Conservation (phyloP, 1,284 basidiomycete species). For the Xerocomus nothofagi region DNA sequence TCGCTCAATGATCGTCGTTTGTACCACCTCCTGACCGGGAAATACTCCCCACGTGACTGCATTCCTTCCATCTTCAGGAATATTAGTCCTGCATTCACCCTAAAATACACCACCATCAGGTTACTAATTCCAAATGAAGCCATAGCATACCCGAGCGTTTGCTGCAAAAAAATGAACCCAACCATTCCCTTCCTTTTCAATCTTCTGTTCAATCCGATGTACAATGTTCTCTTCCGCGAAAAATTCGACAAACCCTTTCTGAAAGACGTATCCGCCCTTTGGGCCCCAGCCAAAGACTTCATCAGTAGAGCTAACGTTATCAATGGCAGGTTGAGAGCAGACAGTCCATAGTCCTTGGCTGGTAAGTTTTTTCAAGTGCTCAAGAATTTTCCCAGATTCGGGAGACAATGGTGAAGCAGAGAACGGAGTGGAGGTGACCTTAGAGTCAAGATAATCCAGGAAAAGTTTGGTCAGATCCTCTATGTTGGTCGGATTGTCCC, state of each 20-base stretch:
- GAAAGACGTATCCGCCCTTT: slow-evolving; percentile 88
- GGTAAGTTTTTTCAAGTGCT: slow-evolving; percentile 79
- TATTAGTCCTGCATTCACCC: slow-evolving; percentile 85
- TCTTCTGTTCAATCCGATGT: slow-evolving; percentile 58
- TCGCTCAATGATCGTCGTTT: slow-evolving; percentile 95
- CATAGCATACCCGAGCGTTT: slow-evolving; percentile 62
- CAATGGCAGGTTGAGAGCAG: slow-evolving; percentile 93
- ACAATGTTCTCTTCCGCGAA: slow-evolving; percentile 76
- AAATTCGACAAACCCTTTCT: slow-evolving; percentile 98
- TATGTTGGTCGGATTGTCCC: slow-evolving; percentile 75
- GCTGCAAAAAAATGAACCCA: slow-evolving; percentile 87
- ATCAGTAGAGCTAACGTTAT: slow-evolving; percentile 76
- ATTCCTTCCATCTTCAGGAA: slow-evolving; percentile 79
- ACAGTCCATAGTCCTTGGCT: slow-evolving; percentile 89
- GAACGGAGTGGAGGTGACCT: slow-evolving; percentile 81
- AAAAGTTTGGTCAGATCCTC: slow-evolving; percentile 82
- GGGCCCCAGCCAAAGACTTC: slow-evolving; percentile 92
- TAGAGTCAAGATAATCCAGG: slow-evolving; percentile 73
- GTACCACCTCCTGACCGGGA: slow-evolving; percentile 93
- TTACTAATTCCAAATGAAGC: background rate
- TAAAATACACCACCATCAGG: slow-evolving; percentile 30
- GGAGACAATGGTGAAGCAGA: slow-evolving; percentile 82
- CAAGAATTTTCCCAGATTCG: slow-evolving; percentile 84
- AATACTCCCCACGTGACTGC: slow-evolving; percentile 99
- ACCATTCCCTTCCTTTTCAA: slow-evolving; percentile 55